Base-by-base conservation (phyloP, 2,329 filamentous ascomycete species). In the Colletotrichum costaricense region DNA sequence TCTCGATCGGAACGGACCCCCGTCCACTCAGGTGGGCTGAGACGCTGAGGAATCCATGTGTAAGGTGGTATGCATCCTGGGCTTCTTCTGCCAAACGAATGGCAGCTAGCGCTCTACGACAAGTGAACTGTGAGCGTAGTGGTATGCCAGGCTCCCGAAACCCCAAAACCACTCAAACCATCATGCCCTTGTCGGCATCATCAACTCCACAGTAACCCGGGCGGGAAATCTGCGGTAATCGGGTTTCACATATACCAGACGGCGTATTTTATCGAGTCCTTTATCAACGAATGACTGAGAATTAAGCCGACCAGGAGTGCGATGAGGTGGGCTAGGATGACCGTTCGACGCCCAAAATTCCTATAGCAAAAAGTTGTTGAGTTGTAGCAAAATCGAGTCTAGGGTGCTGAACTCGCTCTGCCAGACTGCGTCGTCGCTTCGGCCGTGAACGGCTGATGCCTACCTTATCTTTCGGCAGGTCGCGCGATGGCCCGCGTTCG, bases 161-260 rank as follows among this genome's bases (percentile, higher is more conserved):
- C 65, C 65, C 16, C 9, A 33, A 68, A 19, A 42, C 56, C 59
- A 16, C 35, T 26, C 42, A 19, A 24, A 26, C 28, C 49, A 38
- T 19, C 54, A 22, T n/a, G 60, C 11, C 57, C 42, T 54, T 28
- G 49, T 57, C 22, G n/a, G 28, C 22, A 16, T 35, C 30, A 59
- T 30, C 46, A 52, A 28, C 70, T 65, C 67, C 60, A 65, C 60
- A 70, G 26, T 55, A 19, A 38, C 54, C 70, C 26, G 67, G 60
- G 64, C 67, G 67, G 70, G 46, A 70, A 63, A 70, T 73, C 70
- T 70, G 67, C 67, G 60, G 70, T 65, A 67, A 73, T 70, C 66
- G 60, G 67, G 55, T 65, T 69, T 70, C 60, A 64, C 28, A 73
- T 70, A 65, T 22, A 60, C 56, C 67, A 73, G 67, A 62, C 70